Conservation (phyloP, 2,329 filamentous ascomycete genomes). For the Fusarium cyanostomum region DNA sequence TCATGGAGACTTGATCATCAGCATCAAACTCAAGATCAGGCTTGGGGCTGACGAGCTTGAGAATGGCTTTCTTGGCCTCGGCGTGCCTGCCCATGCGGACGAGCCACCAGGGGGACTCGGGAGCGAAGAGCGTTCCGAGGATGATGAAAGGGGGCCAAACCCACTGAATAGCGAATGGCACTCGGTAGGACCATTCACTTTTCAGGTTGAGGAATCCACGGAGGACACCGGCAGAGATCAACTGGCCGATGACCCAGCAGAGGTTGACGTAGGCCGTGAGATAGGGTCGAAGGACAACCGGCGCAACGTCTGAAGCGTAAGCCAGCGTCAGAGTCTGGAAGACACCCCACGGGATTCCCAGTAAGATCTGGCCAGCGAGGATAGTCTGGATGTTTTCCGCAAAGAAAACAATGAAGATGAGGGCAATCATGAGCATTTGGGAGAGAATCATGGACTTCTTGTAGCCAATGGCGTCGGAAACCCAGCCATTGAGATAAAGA, state of each 20-base stretch:
- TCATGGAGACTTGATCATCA: constrained; percentile 34
- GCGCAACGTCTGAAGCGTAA: constrained; percentile 74
- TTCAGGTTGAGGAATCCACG: constrained; percentile 51
- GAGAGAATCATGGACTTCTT: constrained; percentile 66
- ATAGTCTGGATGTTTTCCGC: constrained; percentile 63
- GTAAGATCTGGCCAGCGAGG: constrained; percentile 65
- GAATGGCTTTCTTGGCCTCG: constrained; percentile 30
- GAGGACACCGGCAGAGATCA: constrained; percentile 55
- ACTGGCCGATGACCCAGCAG: constrained; percentile 60
- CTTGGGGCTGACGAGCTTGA: constrained; percentile 40
- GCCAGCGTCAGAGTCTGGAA: constrained; percentile 65
- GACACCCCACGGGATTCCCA: constrained; percentile 64
- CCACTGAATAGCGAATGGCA: constrained; percentile 61
- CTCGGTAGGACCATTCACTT: constrained; percentile 57
- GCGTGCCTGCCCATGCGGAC: constrained; percentile 43
- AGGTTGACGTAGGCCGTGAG: constrained; percentile 60
- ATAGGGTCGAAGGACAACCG: constrained; percentile 61
- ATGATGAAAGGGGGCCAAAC: constrained; percentile 57
- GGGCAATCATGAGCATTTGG: constrained; percentile 59
- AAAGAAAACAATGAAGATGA: constrained; percentile 69
- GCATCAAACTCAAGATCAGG: constrained; percentile 32
- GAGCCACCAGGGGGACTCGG: constrained; percentile 62
- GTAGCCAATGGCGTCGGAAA: constrained; percentile 69
- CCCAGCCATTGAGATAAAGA: constrained; percentile 67
- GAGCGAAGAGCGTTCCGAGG: constrained; percentile 54